phyloP scores from a whole-genome alignment of 768 basidiomycete species.

The Podaxis sp. region DNA sequence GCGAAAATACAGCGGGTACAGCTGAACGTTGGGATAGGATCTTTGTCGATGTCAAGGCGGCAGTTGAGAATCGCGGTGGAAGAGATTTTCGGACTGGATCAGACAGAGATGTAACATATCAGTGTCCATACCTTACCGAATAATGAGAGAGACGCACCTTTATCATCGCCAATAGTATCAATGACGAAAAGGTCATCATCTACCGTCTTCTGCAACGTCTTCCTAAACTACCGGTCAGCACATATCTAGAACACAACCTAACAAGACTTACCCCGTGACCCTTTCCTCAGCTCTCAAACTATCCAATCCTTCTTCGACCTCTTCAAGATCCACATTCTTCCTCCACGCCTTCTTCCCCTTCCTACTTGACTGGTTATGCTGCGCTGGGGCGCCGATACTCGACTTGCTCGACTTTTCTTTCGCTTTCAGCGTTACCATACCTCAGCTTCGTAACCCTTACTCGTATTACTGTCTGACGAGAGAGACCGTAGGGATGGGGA shows the following conservation, averaged over 20 bases:
- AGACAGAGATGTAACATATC: background rate
- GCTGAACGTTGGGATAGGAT: constrained; percentile 86
- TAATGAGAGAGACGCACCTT: constrained; percentile 38
- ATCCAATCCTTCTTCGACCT: constrained; percentile 75
- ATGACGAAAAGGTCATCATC: constrained; percentile 77
- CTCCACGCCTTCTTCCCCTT: constrained; percentile 94
- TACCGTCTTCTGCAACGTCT: constrained; percentile 57
- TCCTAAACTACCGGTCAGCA: constrained; percentile 31
- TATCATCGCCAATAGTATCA: constrained; percentile 75
- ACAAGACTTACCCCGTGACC: constrained; percentile 59
- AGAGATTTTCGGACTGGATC: constrained; percentile 53
- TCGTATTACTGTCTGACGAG: background rate
- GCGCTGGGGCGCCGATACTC: constrained; percentile 50
- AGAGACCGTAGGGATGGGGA: background rate
- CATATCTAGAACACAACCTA: background rate
- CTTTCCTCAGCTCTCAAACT: constrained; percentile 77
- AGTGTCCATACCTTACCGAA: background rate
- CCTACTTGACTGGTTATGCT: constrained; percentile 66
- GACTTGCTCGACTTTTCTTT: constrained; percentile 23
- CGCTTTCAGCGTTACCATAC: constrained; percentile 3
- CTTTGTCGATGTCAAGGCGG: constrained; percentile 63
- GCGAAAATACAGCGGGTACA: constrained; percentile 78
- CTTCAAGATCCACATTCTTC: constrained; percentile 85
- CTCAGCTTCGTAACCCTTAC: background rate
- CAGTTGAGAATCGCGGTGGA: constrained; percentile 45